Evolutionary conservation across 2,329 filamentous ascomycete species (phyloP), one percentile per base, ranked within the genome.

Genomic region (Emmonsiellopsis sp.): DNA sequence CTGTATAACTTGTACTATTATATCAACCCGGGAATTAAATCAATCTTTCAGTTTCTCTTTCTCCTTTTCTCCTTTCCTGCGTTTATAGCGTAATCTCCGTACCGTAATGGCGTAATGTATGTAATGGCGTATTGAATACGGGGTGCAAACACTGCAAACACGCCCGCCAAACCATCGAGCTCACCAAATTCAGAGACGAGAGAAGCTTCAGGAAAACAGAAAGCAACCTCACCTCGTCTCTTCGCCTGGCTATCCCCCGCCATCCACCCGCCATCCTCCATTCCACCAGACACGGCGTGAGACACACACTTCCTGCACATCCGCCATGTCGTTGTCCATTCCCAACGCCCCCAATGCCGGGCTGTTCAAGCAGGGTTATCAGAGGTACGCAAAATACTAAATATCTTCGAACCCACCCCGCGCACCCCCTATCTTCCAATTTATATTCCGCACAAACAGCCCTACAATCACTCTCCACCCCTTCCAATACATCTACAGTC

Each of bases 341-440:
- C 93, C 93, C 60, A 89, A 84, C 73, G 92, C 93, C 65, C 93
- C 93, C 58, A 95, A 96, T 72, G 81, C 87, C 67, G 87, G 87
- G 71, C 82, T 97, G 41, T 97, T 98, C 81, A 97, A 97, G 79
- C 80, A 85, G 65, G 92, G 92, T 66, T 98, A 98, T 77, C 91
- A 91, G 74, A 95, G 87, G 91, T 96, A 82, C 69, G 81, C 35
- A 50, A 55, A 49, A 46, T 52, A 34, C 43, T 46, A 15, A 32
- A 9, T n/a, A 45, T 31, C 32, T 38, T n/a, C 15, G 9, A 38
- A 38, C 34, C 32, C 34, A 7, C 34, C 11, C 34, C 46, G 16
- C 46, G 9, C 41, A 15, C 41, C 16, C 8, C 32, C 10, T 20
- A 16, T 40, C 46, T 59, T 54, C 56, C 54, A 59, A 59, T 64